These are phyloP conservation scores for Arctostaphylos glauca DNA, from an alignment of 148 eudicot species.

Conservation along the genomic window DNA sequence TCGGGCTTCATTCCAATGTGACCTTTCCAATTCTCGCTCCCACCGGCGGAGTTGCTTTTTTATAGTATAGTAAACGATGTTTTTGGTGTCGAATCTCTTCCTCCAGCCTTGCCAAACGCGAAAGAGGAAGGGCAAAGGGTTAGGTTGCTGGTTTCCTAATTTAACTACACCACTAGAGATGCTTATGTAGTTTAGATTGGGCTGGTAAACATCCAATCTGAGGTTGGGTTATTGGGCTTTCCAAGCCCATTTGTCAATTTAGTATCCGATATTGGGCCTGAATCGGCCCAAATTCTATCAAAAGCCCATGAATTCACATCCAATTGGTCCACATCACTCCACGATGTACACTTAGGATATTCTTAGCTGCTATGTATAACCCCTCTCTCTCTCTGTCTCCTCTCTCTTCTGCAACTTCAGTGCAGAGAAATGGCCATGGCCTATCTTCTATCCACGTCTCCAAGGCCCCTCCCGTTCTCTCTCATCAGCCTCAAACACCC, in stretches of 20 bases:
- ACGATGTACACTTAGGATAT: too few relatives aligned
- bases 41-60: too few relatives aligned
- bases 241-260: not conserved
- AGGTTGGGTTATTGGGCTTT: not conserved
- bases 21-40: too few relatives aligned
- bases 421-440: constrained; percentile 33
- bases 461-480: constrained; percentile 26
- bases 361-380: too few relatives aligned
- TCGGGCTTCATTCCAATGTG: too few relatives aligned
- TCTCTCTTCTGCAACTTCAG: not conserved
- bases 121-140: too few relatives aligned
- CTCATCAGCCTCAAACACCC: constrained; percentile 20
- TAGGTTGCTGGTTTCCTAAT: too few relatives aligned
- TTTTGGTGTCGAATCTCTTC: too few relatives aligned
- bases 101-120: too few relatives aligned
- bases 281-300: not conserved
- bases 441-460: constrained; percentile 36
- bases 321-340: not conserved
- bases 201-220: not conserved
- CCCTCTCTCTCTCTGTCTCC: not conserved
- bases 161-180: too few relatives aligned
- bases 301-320: not conserved
- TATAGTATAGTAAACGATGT: too few relatives aligned
- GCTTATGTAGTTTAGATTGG: not conserved
- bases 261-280: not conserved